Evolutionary conservation across 306 rosid genomes (phyloP).

Genomic region (Benincasa hispida): DNA sequence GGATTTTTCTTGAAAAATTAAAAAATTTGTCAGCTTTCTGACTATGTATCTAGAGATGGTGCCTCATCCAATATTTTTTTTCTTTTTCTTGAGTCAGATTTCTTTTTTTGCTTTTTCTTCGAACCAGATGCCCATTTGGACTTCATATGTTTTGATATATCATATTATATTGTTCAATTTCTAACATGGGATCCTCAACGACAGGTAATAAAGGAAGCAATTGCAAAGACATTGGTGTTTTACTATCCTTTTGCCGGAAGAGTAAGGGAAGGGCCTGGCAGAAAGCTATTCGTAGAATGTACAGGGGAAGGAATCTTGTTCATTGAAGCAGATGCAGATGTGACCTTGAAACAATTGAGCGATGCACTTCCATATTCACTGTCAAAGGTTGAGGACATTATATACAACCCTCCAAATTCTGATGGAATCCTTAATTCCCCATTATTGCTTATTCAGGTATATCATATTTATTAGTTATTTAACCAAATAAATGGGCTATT

Average conservation of each 20-base stretch:
- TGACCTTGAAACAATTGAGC: neutral
- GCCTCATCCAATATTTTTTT: too few species aligned
- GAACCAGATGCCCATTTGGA: too few species aligned
- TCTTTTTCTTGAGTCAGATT: too few species aligned
- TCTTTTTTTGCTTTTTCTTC: too few species aligned
- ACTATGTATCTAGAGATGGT: too few species aligned
- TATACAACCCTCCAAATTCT: conserved; percentile 1
- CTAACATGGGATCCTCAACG: too few species aligned
- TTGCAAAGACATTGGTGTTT: neutral
- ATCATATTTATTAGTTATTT: neutral
- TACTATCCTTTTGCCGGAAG: neutral
- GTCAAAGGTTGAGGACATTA: conserved; percentile 4
- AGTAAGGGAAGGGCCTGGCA: neutral
- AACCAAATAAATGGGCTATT: too few species aligned
- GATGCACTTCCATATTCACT: conserved; percentile 2
- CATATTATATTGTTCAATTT: too few species aligned
- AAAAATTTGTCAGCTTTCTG: too few species aligned
- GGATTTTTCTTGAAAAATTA: too few species aligned
- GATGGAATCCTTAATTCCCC: conserved; percentile 3
- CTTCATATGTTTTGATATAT: too few species aligned
- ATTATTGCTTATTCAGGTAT: neutral
- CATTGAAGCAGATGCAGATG: conserved; percentile 8
- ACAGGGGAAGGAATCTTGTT: conserved; percentile 16
- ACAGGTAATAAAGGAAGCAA: neutral
- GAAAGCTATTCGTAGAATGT: conserved; percentile 15